Conservation (phyloP, 2,329 filamentous ascomycete species). For the Trematosphaeria pertusa region DNA sequence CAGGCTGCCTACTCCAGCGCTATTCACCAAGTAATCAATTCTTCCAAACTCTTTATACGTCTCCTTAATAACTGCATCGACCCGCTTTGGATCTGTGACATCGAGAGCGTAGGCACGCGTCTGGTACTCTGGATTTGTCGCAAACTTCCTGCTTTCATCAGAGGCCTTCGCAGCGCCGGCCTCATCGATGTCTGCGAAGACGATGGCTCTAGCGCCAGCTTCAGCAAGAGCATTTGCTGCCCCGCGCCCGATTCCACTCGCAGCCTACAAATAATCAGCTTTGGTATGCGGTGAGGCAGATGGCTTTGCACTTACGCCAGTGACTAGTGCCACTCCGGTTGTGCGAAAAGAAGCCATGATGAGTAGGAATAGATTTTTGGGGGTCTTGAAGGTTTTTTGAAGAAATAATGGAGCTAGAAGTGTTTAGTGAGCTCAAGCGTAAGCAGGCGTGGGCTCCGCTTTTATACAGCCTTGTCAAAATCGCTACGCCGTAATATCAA, state of each 20-base stretch:
- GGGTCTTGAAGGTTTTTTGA: not conserved
- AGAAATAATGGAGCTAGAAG: too few species aligned
- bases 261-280: slow-evolving; percentile 2
- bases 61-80: slow-evolving; percentile 30
- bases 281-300: not conserved
- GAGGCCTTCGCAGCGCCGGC: not conserved
- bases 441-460: too few species aligned
- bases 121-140: slow-evolving; percentile 30
- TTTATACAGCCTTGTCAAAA: too few species aligned
- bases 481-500: too few species aligned
- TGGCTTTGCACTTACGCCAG: slow-evolving; percentile 1
- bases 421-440: too few species aligned
- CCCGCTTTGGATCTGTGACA: slow-evolving; percentile 21
- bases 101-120: slow-evolving; percentile 31
- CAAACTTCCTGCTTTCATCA: slow-evolving; percentile 29
- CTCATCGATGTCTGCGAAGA: slow-evolving; percentile 8
- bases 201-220: slow-evolving; percentile 1
- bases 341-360: slow-evolving; percentile 6
- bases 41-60: slow-evolving; percentile 24
- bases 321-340: slow-evolving; percentile 6
- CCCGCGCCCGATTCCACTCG: slow-evolving; percentile 3
- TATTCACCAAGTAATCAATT: slow-evolving; percentile 35
- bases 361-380: not conserved
- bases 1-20: slow-evolving; percentile 20
- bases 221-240: slow-evolving; percentile 8